Conservation (phyloP, 352 stramenopile species). For the Salisapilia sapeloensis region DNA sequence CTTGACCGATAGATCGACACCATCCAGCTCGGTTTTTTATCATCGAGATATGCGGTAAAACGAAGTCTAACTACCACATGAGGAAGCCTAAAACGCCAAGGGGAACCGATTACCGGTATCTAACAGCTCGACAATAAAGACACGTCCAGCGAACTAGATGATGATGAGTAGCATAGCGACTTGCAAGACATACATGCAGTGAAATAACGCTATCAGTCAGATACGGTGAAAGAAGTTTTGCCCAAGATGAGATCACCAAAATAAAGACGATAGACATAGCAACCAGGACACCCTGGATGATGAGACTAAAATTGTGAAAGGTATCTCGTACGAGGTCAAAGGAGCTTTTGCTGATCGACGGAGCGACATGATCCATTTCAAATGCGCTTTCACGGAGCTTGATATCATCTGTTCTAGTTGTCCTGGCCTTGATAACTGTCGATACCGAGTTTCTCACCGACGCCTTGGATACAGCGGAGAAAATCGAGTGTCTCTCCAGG, state of each 20-base stretch:
- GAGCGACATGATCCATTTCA: constrained; percentile 40
- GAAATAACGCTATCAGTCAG: constrained; percentile 83
- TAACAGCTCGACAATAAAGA: constrained; percentile 36
- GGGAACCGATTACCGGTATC: constrained; percentile 20
- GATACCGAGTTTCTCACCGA: constrained; percentile 24
- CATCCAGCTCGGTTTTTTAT: constrained; percentile 38
- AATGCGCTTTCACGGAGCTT: constrained; percentile 21
- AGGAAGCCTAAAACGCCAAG: constrained; percentile 31
- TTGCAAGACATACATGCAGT: constrained; percentile 82
- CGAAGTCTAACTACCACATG: constrained; percentile 25
- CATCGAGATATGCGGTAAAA: constrained; percentile 28
- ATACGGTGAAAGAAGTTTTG: constrained; percentile 82
- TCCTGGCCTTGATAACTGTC: constrained; percentile 25
- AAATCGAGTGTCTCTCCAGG: constrained; percentile 14
- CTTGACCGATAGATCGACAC: constrained; percentile 57
- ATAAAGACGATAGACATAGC: constrained; percentile 70
- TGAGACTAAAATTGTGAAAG: constrained; percentile 83
- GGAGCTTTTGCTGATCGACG: constrained; percentile 29
- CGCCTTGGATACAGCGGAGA: constrained; percentile 26
- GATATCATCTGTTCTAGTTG: constrained; percentile 16
- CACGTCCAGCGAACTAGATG: constrained; percentile 84
- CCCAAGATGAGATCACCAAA: constrained; percentile 48
- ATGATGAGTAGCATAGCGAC: constrained; percentile 86
- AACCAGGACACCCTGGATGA: constrained; percentile 76
- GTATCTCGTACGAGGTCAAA: constrained; percentile 78